Base-by-base conservation (phyloP, 345 rosid genomes). In the Arabidopsis thaliana region DNA sequence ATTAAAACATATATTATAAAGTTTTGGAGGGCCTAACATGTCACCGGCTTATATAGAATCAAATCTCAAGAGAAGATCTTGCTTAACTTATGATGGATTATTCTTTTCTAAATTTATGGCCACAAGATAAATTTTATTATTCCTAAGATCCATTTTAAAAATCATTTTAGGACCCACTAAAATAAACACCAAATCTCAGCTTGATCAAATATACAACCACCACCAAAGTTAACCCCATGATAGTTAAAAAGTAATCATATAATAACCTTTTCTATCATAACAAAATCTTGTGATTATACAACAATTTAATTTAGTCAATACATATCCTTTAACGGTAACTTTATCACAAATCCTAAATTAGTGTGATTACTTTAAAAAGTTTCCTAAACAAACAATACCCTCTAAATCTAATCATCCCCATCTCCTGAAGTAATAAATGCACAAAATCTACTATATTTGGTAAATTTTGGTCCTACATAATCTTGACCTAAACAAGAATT, bases 1-100 rank as follows among this genome's bases (percentile, higher is more conserved):
- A 55, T 59, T 36, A 69, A 69, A 69, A 37, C 48, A 60, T 41
- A 42, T 52, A 59, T 67, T 49, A 73, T 73, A 44, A 50, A 22
- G 8, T 48, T 37, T 23, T 8, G 37, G 73, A 59, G 67, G 73
- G 2, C 50, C n/a, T 65, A 62, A 55, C 75, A 63, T 62, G 72
- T 62, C 80, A 70, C 75, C 70, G 51, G 59, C 75, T 53, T 56
- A 70, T 53, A 70, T 16, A 62, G 75, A 77, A 77, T 77, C 71
- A 77, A 62, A 77, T 77, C 71, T 56, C 45, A 6, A 28, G 65
- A 38, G 59, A 63, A 69, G 80, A 77, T 77, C 36, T 62, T 70
- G 76, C 20, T 67, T 28, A 66, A 48, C 52, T 25, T 74, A 66
- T 57, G 59, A 58, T 11, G 51, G 66, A 65, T 74, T 74, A 49